These are phyloP conservation scores for Scutellaria minor DNA, from an alignment of 257 asterid genomes.

Conservation along the genomic window DNA sequence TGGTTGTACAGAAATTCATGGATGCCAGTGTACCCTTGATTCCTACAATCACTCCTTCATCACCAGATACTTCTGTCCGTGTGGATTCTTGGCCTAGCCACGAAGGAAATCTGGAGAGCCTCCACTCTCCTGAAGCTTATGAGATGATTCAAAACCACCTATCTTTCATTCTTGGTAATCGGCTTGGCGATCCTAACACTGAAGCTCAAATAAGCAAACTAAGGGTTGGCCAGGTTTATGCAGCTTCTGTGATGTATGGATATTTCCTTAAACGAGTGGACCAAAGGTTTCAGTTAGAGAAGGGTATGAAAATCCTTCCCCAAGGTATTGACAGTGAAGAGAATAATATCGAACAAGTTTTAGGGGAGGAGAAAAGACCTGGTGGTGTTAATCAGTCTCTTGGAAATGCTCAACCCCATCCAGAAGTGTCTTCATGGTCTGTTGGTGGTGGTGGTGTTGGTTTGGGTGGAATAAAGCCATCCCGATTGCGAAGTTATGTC, in stretches of 20 bases:
- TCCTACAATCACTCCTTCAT: slow-evolving; percentile 57
- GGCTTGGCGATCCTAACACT: slow-evolving; percentile 52
- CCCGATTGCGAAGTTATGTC: slow-evolving; percentile 72
- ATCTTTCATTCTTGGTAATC: slow-evolving; percentile 75
- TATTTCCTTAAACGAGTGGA: slow-evolving; percentile 92
- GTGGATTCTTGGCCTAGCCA: slow-evolving; percentile 66
- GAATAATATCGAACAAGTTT: slow-evolving; percentile 40
- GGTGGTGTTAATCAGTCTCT: slow-evolving; percentile 27
- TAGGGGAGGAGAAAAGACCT: slow-evolving; percentile 44
- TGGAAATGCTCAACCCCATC: slow-evolving; percentile 51
- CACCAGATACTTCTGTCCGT: slow-evolving; percentile 54
- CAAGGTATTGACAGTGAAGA: slow-evolving; percentile 46
- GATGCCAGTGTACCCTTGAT: slow-evolving; percentile 74
- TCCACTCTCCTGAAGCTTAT: slow-evolving; percentile 89
- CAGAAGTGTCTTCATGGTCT: slow-evolving; percentile 68
- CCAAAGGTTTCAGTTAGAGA: slow-evolving; percentile 93
- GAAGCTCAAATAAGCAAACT: slow-evolving; percentile 75
- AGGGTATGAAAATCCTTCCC: slow-evolving; percentile 78
- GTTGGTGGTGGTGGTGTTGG: slow-evolving; percentile 49
- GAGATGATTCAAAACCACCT: slow-evolving; percentile 97
- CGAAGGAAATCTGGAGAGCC: slow-evolving; percentile 59
- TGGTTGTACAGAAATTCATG: slow-evolving; percentile 91
- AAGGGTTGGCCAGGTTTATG: slow-evolving; percentile 90
- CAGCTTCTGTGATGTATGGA: slow-evolving; percentile 95
- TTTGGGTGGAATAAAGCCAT: slow-evolving; percentile 62